Base-by-base conservation (phyloP, 2,329 filamentous ascomycete species). In the Beauveria caledonica region DNA sequence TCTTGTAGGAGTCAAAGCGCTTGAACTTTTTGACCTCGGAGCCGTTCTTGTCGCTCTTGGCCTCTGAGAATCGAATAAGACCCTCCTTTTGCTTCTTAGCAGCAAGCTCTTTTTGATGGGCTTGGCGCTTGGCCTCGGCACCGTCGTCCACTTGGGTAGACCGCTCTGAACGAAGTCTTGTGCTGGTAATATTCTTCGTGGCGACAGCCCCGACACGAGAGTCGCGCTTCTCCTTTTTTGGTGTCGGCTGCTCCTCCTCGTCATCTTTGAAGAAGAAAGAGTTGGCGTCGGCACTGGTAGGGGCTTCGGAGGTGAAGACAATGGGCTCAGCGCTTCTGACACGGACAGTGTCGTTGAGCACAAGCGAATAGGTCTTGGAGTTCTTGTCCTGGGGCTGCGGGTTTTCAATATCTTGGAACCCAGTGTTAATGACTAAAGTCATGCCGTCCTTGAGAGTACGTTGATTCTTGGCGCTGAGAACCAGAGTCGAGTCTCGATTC, bases 201-300 rank as follows among this genome's bases (percentile, higher is more conserved):
- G 92, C 92, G 62, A 97, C 89, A 29, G 92, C 92, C 61, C 90
- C 92, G 9, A 94, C 88, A 48, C 88, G 85, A 0, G 86, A 80
- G 67, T 94, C 88, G 74, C 87, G 91, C 81, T 94, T 95, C 67
- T 92, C 86, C 74, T 95, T 95, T 66, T 94, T 95, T n/a, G 90
- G 89, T 10, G 89, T 83, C 36, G 90, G 89, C 72, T 91, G 86
- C 64, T 90, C 85, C 66, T 95, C 90, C 70, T 96, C 91, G 63
- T 96, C 92, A 66, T 97, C 93, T 71, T 96, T 96, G 80, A 99
- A 99, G 77, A 97, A 97, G 79, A 99, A 99, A 0, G 93, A 96
- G 44, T 93, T 93, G 4, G 92, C 92, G 68, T 97, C 94, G 62
- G 96, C 85, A 69, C 96, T 93, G 29, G 90, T 89, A 2, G 92